Evolutionary conservation across 306 rosid genomes (phyloP), one percentile per base, ranked within the genome.

Genomic region (Casuarina cunninghamiana): DNA sequence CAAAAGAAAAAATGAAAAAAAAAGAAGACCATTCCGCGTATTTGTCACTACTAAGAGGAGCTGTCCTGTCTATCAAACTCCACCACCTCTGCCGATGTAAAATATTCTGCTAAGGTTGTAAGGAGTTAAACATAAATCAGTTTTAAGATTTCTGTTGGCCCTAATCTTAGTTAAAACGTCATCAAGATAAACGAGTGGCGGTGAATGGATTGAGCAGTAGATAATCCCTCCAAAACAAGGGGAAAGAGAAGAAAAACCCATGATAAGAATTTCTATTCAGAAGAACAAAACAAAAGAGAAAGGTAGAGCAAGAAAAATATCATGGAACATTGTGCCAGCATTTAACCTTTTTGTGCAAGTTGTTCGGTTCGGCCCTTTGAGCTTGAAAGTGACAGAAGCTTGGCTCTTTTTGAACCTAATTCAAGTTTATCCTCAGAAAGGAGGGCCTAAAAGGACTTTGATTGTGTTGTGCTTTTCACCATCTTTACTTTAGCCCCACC

Each of bases 371-470:
- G 75, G 43, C 60, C 75, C 60, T 75, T 58, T 51, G 73, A 39
- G 73, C 70, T 66, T 72, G 87, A 83, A 74, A 74, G 39, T 69
- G 83, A 80, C 57, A 71, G 78, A 63, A 73, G 75, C 55, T 77
- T 81, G 80, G 81, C 83, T 15, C 70, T 75, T 69, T 77, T n/a
- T 60, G 72, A 74, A 74, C 37, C 44, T 42, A 46, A 77, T 80
- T 76, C 75, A 69, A 63, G 88, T 79, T 80, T 69, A 87, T 83
- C 89, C 77, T 73, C 72, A 69, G 54, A 16, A n/a, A 44, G 50
- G 70, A 13, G 49, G 51, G 62, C 8, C 74, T 11, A 42, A 74
- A 51, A 49, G 67, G 70, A 74, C 72, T 71, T 5, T 53, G 65
- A 48, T 54, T 83, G 71, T 75, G 75, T 54, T 55, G 75, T 66